Evolutionary conservation across 106 monocot genomes (phyloP).

Genomic region (Platanthera guangdongensis): DNA sequence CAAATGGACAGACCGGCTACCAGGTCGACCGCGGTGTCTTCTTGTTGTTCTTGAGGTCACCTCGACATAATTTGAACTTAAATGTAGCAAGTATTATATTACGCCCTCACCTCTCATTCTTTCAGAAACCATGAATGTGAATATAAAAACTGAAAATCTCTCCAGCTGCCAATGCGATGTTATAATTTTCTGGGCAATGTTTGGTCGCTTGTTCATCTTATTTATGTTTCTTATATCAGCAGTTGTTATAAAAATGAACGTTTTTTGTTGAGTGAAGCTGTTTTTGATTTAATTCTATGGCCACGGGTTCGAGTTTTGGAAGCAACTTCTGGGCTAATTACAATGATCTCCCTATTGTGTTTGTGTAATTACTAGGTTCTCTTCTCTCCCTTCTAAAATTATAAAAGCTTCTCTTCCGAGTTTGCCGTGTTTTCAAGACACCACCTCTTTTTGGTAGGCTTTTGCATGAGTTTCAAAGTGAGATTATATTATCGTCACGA

Average conservation of each 20-base stretch:
- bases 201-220: background rate
- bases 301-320: too few relatives aligned
- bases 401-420: too few relatives aligned
- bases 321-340: too few relatives aligned
- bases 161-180: background rate
- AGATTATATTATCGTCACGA: too few relatives aligned
- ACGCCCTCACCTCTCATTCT: background rate
- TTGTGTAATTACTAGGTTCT: too few relatives aligned
- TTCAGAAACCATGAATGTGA: background rate
- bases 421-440: too few relatives aligned
- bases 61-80: background rate
- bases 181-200: background rate
- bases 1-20: constrained; percentile 6
- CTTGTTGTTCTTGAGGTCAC: constrained; percentile 14
- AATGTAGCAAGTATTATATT: background rate
- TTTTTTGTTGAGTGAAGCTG: background rate
- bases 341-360: too few relatives aligned
- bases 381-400: too few relatives aligned
- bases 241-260: background rate
- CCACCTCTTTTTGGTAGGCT: too few relatives aligned
- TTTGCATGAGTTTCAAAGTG: too few relatives aligned
- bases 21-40: background rate
- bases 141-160: background rate
- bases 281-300: background rate
- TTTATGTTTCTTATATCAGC: background rate